Conservation (phyloP, 306 rosid species). For the Astragalus glycyphyllos region DNA sequence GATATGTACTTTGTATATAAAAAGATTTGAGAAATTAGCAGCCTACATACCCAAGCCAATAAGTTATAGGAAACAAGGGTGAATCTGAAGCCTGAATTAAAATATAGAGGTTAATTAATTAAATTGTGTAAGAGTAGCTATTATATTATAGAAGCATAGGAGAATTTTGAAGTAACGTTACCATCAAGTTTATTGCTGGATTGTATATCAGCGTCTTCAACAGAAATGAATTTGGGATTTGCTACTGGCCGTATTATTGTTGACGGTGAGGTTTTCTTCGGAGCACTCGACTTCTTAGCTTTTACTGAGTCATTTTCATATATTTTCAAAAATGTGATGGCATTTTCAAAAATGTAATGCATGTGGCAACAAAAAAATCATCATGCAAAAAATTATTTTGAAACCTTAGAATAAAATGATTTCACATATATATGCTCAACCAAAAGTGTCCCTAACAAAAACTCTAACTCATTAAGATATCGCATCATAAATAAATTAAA, state of each 20-base stretch:
- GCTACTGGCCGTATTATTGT: too few relatives aligned
- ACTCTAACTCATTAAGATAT: too few relatives aligned
- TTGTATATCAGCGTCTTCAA: constrained; percentile 56
- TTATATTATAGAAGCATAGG: background rate
- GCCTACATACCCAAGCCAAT: constrained; percentile 85
- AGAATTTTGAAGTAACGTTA: constrained; percentile 27
- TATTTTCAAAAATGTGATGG: too few relatives aligned
- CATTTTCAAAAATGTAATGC: too few relatives aligned
- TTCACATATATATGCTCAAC: too few relatives aligned
- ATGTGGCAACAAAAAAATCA: too few relatives aligned
- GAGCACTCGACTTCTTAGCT: background rate
- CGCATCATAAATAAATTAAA: too few relatives aligned
- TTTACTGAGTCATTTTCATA: too few relatives aligned
- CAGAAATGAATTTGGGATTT: constrained; percentile 61
- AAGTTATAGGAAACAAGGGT: constrained; percentile 83
- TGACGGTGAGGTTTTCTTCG: too few relatives aligned
- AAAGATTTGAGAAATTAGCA: background rate
- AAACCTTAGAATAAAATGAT: too few relatives aligned
- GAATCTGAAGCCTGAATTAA: constrained; percentile 67
- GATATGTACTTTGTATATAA: background rate
- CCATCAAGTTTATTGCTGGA: constrained; percentile 62
- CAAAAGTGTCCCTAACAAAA: too few relatives aligned
- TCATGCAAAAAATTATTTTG: too few relatives aligned
- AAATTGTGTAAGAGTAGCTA: background rate
- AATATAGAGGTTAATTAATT: background rate